A percentile compares a stretch with the other conserved stretches of the same genome.
Evolutionary conservation across 2,329 filamentous ascomycete genomes (phyloP).

Genomic region (Samsoniella hepiali): DNA sequence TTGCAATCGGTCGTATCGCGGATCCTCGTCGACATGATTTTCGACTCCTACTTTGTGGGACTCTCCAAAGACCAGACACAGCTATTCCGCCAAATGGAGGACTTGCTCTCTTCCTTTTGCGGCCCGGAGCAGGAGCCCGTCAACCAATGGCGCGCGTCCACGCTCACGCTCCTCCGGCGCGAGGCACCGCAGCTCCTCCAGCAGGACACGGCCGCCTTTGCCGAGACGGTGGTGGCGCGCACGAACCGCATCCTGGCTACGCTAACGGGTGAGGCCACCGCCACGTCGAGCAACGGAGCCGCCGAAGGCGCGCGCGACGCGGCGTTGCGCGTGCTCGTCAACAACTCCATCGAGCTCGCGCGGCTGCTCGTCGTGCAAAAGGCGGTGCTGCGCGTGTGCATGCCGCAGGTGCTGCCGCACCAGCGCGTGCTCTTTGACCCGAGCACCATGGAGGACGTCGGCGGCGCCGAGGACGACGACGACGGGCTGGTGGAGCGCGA

Average conservation of each 20-base stretch:
- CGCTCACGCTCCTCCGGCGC: constrained; percentile 56
- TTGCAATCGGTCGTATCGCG: constrained; percentile 60
- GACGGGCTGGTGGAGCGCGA: constrained; percentile 47
- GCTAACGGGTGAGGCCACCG: constrained; percentile 38
- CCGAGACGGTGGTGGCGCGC: constrained; percentile 42
- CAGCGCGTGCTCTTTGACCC: constrained; percentile 55
- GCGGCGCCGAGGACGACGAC: constrained; percentile 58
- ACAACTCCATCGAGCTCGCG: constrained; percentile 53
- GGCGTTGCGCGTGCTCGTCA: constrained; percentile 51
- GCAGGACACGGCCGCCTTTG: constrained; percentile 41
- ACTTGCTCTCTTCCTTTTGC: constrained; percentile 39
- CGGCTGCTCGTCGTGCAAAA: constrained; percentile 56
- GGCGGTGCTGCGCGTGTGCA: constrained; percentile 53
- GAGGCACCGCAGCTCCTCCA: constrained; percentile 47
- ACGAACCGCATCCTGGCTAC: constrained; percentile 49
- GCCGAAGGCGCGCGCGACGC: constrained; percentile 44
- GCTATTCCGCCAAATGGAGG: constrained; percentile 49
- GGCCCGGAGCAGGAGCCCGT: constrained; percentile 50
- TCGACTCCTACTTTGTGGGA: constrained; percentile 62
- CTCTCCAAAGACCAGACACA: constrained; percentile 51
- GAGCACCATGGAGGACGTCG: constrained; percentile 63
- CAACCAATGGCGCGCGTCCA: constrained; percentile 66
- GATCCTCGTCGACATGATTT: constrained; percentile 59
- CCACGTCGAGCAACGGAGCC: not conserved
- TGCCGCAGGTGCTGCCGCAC: constrained; percentile 53